Conservation (phyloP, 352 stramenopile genomes). For the Globisporangium orthogonon region DNA sequence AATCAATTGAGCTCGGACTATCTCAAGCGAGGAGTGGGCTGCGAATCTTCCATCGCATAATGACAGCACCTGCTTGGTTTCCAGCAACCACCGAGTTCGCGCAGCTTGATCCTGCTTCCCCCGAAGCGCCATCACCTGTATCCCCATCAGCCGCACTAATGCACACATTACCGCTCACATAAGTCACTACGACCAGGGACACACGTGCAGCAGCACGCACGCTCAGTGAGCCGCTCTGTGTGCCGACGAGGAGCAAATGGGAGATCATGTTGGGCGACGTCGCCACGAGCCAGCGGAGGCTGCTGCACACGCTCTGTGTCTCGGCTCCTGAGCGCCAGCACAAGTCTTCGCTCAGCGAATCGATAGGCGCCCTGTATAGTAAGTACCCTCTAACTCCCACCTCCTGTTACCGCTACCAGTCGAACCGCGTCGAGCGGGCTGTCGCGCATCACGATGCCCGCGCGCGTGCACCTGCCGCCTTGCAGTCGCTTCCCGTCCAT, state of each 20-base stretch:
- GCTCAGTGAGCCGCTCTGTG: constrained; percentile 27
- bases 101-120: neutral
- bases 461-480: constrained; percentile 18
- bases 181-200: too few relatives aligned
- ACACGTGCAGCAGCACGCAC: constrained; percentile 12
- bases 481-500: constrained; percentile 18
- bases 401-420: constrained; percentile 15
- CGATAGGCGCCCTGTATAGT: too few relatives aligned
- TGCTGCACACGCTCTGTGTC: constrained; percentile 11
- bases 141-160: too few relatives aligned
- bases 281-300: constrained; percentile 17
- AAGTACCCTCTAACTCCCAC: neutral
- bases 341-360: neutral
- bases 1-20: neutral
- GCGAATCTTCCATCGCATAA: neutral
- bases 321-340: constrained; percentile 7
- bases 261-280: constrained; percentile 3
- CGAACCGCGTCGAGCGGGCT: constrained; percentile 31
- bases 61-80: constrained; percentile 3
- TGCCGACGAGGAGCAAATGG: constrained; percentile 27
- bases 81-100: neutral
- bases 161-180: neutral
- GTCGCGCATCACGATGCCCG: constrained; percentile 23
- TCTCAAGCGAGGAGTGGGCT: neutral
- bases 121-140: neutral